These are phyloP conservation scores for Agrocybe chaxingu DNA, from an alignment of 768 basidiomycete genomes.

Conservation along the genomic window DNA sequence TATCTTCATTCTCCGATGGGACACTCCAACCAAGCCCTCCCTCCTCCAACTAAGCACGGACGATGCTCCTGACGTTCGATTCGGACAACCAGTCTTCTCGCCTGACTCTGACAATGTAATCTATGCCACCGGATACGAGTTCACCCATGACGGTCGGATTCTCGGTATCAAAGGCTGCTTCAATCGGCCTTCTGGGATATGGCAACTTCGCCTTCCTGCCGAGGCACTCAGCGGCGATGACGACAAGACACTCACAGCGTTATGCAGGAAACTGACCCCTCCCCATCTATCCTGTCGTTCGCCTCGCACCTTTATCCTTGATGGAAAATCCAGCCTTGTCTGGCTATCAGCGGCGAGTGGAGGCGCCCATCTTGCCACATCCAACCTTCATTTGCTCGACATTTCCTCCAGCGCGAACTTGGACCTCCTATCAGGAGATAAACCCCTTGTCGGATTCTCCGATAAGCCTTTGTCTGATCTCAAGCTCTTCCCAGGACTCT, in stretches of 20 bases:
- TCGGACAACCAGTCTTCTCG: slow-evolving; percentile 57
- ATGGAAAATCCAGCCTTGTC: slow-evolving; percentile 29
- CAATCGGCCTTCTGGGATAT: slow-evolving; percentile 59
- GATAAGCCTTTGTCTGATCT: slow-evolving; percentile 24
- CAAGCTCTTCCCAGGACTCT: slow-evolving; percentile 61
- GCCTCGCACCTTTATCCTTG: slow-evolving; percentile 41
- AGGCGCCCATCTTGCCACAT: slow-evolving; percentile 58
- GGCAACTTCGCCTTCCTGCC: slow-evolving; percentile 35
- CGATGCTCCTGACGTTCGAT: slow-evolving; percentile 25
- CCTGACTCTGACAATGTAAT: slow-evolving; percentile 34
- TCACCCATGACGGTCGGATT: slow-evolving; percentile 51
- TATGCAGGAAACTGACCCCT: slow-evolving; percentile 38
- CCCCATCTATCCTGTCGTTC: slow-evolving; percentile 52
- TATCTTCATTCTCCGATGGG: slow-evolving; percentile 54
- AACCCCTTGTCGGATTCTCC: slow-evolving; percentile 38
- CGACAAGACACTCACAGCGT: slow-evolving; percentile 15
- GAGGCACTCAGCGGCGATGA: slow-evolving; percentile 2
- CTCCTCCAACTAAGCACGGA: slow-evolving; percentile 13
- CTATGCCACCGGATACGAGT: slow-evolving; percentile 62
- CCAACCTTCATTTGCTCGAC: slow-evolving; percentile 44
- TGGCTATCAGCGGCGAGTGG: slow-evolving; percentile 56
- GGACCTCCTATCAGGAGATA: slow-evolving; percentile 4
- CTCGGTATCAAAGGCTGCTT: slow-evolving; percentile 59
- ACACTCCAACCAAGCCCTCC: slow-evolving; percentile 11
- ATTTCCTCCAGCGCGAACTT: slow-evolving; percentile 20